Evolutionary conservation across 2,329 filamentous ascomycete genomes (phyloP).

Genomic region (Akanthomyces muscarius): DNA sequence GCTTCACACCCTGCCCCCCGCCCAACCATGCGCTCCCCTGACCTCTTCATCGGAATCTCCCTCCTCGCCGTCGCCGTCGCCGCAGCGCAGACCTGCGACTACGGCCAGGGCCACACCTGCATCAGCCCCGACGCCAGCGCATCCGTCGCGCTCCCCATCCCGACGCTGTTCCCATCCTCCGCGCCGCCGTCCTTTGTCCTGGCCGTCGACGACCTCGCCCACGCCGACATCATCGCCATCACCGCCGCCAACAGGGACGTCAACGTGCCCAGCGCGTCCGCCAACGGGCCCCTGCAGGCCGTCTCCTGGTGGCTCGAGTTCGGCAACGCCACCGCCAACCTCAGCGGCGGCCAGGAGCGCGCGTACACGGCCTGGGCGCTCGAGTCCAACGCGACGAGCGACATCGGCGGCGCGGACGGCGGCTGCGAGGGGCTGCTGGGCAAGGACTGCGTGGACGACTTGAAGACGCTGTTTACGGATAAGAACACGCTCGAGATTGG

Average conservation of each 20-base stretch:
- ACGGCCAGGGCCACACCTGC: neutral
- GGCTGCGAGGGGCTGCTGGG: conserved; percentile 14
- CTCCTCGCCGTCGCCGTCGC: neutral
- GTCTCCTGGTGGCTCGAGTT: conserved; percentile 13
- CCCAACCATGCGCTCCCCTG: neutral
- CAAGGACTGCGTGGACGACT: neutral
- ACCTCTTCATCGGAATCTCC: too few species aligned
- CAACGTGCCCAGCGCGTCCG: neutral
- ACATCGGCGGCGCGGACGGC: conserved; percentile 14
- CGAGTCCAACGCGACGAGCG: conserved; percentile 9
- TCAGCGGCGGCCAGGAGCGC: conserved; percentile 1
- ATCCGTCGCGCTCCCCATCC: conserved; percentile 1
- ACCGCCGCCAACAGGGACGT: conserved; percentile 10
- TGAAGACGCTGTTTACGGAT: conserved; percentile 9
- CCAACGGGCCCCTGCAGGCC: conserved; percentile 11
- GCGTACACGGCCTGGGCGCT: conserved; percentile 12
- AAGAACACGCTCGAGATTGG: neutral
- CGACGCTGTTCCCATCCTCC: conserved; percentile 6
- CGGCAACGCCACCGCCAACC: conserved; percentile 10
- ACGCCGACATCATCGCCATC: conserved; percentile 12
- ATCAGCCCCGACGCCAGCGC: conserved; percentile 1
- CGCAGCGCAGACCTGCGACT: conserved; percentile 1
- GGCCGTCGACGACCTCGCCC: conserved; percentile 9
- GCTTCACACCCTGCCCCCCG: neutral
- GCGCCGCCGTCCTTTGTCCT: conserved; percentile 4